Conservation (phyloP, 768 basidiomycete species). For the Trametes coccinea region DNA sequence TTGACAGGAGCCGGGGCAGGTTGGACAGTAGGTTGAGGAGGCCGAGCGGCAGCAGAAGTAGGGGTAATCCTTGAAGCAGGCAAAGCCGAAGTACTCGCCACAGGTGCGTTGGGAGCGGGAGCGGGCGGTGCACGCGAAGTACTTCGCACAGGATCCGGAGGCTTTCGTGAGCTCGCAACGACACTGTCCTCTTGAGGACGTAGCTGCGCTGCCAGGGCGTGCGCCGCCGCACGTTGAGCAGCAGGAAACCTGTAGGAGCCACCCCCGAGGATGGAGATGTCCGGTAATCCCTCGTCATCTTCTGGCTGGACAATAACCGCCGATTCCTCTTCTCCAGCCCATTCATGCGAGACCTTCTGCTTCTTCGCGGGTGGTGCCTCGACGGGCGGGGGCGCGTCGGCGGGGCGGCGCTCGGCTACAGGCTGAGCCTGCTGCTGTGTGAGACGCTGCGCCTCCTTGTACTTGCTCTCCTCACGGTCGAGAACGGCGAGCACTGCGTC, state of each 20-base stretch:
- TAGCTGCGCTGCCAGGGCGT: slow-evolving; percentile 7
- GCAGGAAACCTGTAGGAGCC: slow-evolving; percentile 52
- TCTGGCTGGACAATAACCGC: slow-evolving; percentile 28
- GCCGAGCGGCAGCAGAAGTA: neutral
- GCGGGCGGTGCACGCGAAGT: neutral
- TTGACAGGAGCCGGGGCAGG: neutral
- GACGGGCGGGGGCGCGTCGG: slow-evolving; percentile 12
- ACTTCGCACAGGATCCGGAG: neutral
- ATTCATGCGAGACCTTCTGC: slow-evolving; percentile 51
- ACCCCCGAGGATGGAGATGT: slow-evolving; percentile 59
- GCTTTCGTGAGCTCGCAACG: neutral
- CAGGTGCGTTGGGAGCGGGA: neutral
- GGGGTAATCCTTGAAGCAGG: no score
- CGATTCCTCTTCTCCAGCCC: slow-evolving; percentile 33
- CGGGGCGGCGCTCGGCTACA: slow-evolving; percentile 36
- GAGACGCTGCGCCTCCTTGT: slow-evolving; percentile 25
- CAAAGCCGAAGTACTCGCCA: neutral
- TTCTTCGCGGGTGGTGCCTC: slow-evolving; percentile 51
- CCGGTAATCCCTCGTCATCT: slow-evolving; percentile 59
- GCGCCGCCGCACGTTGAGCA: slow-evolving; percentile 12
- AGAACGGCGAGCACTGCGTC: slow-evolving; percentile 60
- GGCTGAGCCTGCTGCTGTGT: slow-evolving; percentile 7
- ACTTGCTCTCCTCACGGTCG: slow-evolving; percentile 55
- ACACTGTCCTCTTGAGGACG: neutral
- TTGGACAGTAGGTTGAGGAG: neutral